These are phyloP conservation scores for Whalleya microplaca DNA, from an alignment of 2,329 filamentous ascomycete species.

Conservation along the genomic window DNA sequence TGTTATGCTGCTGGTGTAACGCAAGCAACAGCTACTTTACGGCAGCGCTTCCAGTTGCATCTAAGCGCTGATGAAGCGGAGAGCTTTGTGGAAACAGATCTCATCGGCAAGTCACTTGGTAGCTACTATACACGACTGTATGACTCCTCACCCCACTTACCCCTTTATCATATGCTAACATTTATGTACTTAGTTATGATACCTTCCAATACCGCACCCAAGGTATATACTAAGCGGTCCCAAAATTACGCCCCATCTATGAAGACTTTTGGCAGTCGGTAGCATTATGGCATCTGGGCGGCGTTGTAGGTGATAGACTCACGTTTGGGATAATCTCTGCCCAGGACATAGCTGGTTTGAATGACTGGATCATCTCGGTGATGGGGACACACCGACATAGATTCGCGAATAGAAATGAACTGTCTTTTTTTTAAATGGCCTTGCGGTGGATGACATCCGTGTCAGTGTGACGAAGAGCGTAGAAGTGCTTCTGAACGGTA, in stretches of 20 bases:
- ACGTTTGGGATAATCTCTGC: constrained; percentile 32
- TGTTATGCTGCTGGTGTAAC: constrained; percentile 77
- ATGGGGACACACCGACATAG: constrained; percentile 18
- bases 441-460: not conserved
- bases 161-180: constrained; percentile 14
- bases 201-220: constrained; percentile 88
- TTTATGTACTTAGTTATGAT: constrained; percentile 66
- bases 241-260: constrained; percentile 14
- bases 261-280: constrained; percentile 23
- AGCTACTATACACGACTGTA: constrained; percentile 87
- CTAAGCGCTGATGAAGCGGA: constrained; percentile 82
- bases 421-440: constrained; percentile 21
- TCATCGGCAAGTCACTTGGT: constrained; percentile 79
- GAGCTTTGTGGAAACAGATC: constrained; percentile 77
- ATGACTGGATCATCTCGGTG: constrained; percentile 30
- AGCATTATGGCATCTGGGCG: constrained; percentile 37
- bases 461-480: not conserved
- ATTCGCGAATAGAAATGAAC: constrained; percentile 23
- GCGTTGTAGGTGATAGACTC: constrained; percentile 38
- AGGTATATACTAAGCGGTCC: constrained; percentile 72
- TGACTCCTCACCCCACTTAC: constrained; percentile 40
- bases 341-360: constrained; percentile 25
- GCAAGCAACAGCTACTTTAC: constrained; percentile 69
- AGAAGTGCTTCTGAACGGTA: not conserved
- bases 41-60: constrained; percentile 80